Percentiles rank a stretch among this genome's conserved stretches.
Evolutionary conservation across 2,329 filamentous ascomycete species (phyloP).

Genomic region (Emergomyces africanus): DNA sequence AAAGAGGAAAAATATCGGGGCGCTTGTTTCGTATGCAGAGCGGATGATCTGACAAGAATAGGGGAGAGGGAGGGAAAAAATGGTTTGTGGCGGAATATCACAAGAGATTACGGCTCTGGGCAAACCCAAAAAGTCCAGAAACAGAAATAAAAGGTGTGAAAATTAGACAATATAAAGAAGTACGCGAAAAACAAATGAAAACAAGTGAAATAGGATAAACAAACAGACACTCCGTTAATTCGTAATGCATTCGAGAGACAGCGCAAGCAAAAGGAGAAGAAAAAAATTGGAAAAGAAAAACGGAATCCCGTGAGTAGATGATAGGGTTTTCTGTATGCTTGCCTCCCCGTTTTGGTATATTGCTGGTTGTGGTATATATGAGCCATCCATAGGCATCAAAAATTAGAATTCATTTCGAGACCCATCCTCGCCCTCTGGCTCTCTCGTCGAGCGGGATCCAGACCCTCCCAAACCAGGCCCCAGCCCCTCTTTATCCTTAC

Average conservation of each 20-base stretch:
- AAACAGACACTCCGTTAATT: neutral
- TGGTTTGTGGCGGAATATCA: neutral
- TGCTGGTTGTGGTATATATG: neutral
- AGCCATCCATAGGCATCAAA: neutral
- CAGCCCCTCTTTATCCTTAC: slow-evolving; percentile 6
- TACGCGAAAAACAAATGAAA: neutral
- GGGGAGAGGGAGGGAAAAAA: neutral
- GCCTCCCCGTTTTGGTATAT: neutral
- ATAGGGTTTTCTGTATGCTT: neutral
- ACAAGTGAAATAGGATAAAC: neutral
- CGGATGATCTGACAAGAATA: neutral
- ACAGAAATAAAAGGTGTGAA: neutral
- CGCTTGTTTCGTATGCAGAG: neutral
- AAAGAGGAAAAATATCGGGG: no score
- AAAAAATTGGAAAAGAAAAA: slow-evolving; percentile 14
- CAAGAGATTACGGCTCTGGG: neutral
- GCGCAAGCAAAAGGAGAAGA: no score
- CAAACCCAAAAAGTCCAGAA: neutral
- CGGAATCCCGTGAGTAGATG: slow-evolving; percentile 17
- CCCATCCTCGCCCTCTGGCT: slow-evolving; percentile 5
- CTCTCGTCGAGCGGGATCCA: neutral
- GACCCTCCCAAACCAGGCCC: neutral
- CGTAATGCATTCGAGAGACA: neutral
- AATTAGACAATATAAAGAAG: neutral
- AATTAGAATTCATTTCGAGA: slow-evolving; percentile 11